Conservation (phyloP, 768 basidiomycete genomes). For the Boletus sp. region DNA sequence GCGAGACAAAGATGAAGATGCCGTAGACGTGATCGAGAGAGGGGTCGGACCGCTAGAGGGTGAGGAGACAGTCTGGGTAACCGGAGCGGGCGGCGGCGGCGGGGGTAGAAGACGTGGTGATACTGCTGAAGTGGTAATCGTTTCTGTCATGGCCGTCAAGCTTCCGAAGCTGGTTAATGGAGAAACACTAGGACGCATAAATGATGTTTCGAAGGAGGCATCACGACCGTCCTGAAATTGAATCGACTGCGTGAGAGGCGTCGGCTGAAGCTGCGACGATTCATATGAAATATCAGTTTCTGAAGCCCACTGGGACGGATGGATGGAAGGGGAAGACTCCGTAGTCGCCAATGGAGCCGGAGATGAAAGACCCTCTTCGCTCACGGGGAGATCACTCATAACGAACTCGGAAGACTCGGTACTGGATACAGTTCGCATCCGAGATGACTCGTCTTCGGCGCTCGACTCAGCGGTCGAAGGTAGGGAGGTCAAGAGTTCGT, state of each 20-base stretch:
- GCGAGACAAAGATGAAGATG: constrained; percentile 33
- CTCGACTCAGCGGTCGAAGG: constrained; percentile 33
- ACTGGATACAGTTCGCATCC: constrained; percentile 39
- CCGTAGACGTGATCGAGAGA: constrained; percentile 29
- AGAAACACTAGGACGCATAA: constrained; percentile 59
- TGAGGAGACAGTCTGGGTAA: constrained; percentile 22
- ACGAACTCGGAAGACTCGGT: constrained; percentile 39
- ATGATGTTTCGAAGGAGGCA: constrained; percentile 69
- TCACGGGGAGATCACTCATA: constrained; percentile 25
- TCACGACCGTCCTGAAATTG: constrained; percentile 59
- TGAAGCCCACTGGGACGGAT: constrained; percentile 52
- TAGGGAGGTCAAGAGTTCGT: constrained; percentile 23
- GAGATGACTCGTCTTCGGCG: constrained; percentile 29
- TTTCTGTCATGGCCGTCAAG: constrained; percentile 35
- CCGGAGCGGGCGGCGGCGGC: constrained; percentile 19
- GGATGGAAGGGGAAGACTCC: constrained; percentile 39
- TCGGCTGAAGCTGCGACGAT: constrained; percentile 69
- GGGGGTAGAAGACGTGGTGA: constrained; percentile 4
- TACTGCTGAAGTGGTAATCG: constrained; percentile 24
- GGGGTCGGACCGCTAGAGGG: constrained; percentile 34
- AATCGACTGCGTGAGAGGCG: constrained; percentile 54
- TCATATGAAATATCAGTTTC: constrained; percentile 72
- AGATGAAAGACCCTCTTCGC: constrained; percentile 31
- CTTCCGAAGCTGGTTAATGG: constrained; percentile 31
- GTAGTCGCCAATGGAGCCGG: constrained; percentile 33